These are phyloP conservation scores for Lipomyces lipofer DNA, from an alignment of 805 yeast species.

Conservation along the genomic window DNA sequence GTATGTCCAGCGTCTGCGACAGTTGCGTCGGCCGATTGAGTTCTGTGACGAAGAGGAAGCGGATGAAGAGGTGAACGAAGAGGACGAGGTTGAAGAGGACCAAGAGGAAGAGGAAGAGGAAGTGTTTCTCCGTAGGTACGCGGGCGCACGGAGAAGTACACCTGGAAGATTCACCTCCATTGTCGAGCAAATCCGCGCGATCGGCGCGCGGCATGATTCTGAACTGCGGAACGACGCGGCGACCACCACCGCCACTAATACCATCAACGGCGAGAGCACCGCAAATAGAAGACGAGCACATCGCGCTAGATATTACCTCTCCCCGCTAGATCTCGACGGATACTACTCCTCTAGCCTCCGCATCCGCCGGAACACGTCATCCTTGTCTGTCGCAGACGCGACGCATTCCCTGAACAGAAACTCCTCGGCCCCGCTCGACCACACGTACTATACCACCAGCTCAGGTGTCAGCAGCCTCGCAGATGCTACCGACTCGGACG, in stretches of 20 bases:
- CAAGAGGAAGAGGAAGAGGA: conserved; percentile 1
- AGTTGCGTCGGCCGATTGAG: conserved; percentile 35
- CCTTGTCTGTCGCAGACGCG: conserved; percentile 3
- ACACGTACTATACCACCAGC: background rate
- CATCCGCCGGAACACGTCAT: conserved; percentile 17
- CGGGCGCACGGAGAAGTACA: background rate
- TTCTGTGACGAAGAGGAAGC: conserved; percentile 35
- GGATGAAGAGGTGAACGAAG: conserved; percentile 5
- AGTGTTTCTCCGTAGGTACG: background rate
- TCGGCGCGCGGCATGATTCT: conserved; percentile 18
- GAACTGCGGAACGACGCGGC: conserved; percentile 3
- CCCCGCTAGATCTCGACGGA: conserved; percentile 28
- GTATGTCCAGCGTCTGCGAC: conserved; percentile 30
- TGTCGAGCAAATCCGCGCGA: conserved; percentile 22
- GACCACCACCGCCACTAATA: background rate
- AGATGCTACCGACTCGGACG: conserved; percentile 3
- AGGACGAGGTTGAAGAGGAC: conserved; percentile 3
- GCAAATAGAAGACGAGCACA: background rate
- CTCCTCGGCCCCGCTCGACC: background rate
- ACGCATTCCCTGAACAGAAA: background rate
- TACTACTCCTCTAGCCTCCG: conserved; percentile 20
- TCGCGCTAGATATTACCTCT: conserved; percentile 10
- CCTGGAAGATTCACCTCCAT: conserved; percentile 8
- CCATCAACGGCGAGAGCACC: background rate
- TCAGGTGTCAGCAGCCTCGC: background rate